Evolutionary conservation across 1,284 basidiomycete species (phyloP), one percentile per base, ranked within the genome.

Genomic region (Marasmius sp.): DNA sequence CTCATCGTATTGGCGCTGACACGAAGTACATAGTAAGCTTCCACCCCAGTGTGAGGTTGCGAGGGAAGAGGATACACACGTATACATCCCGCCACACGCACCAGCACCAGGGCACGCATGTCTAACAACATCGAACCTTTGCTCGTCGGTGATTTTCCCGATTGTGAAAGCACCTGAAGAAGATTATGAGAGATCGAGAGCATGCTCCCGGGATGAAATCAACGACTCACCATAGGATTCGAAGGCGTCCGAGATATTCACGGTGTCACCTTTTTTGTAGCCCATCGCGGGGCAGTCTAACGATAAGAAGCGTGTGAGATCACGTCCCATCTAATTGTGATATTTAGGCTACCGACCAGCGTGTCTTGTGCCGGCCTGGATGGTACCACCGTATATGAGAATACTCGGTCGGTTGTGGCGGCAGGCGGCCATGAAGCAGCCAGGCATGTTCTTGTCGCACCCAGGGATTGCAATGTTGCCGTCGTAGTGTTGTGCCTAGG

Each of bases 371-470:
- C 93, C 93, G 12, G 89, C 79, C 71, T 88, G 85, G 60, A 94
- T 94, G 2, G 93, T 93, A 16, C 93, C 93, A 16, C 93, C 93
- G 73, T 94, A 95, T 6, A 95, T 83, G 62, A 94, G 87, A 68
- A 95, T 85, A 0, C 92, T 93, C 1, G 93, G 93, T 4, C 93
- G 83, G 70, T 95, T 95, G 76, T 93, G 90, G 58, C 92, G 86
- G 34, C 79, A 88, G 1, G 91, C 91, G 9, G 94, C 94, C 71
- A 95, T 94, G 63, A 95, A 80, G 66, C 89, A 91, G 18, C 93
- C 94, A n/a, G 94, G 94, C 93, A 95, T 95, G 72, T 95, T 95
- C 79, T 96, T 97, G 78, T 97, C 94, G 68, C 93, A 95, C 65
- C 89, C 91, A 34, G 89, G 92, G 63, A 92, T 81, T 3, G 89